Evolutionary conservation across 1,284 basidiomycete genomes (phyloP), one percentile per base, ranked within the genome.

Genomic region (Cutaneotrichosporon cutaneum): DNA sequence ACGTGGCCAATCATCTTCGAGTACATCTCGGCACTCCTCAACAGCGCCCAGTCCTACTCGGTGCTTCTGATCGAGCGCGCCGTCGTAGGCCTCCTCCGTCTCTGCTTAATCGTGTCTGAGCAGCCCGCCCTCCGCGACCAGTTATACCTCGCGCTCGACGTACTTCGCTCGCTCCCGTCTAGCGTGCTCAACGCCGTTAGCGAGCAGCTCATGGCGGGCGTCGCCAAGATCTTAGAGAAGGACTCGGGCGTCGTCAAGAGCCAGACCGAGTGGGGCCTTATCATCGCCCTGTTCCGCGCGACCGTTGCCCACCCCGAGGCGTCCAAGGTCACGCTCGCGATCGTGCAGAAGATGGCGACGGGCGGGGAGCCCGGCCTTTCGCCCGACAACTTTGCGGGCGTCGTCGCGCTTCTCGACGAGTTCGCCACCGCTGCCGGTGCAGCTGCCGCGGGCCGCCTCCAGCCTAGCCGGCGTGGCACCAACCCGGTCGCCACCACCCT

Each of bases 1-100:
- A 85, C 91, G 51, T 98, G 94, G 93, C 90, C 92, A 0, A 86
- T 93, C 68, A 86, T 94, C 7, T 94, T 96, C 72, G 93, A 96
- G 72, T 92, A 96, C 75, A 81, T 98, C 33, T 90, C 90, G 0
- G 84, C 88, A 1, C 80, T 99, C 27, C 82, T 99, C 21, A 86
- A 87, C 7, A 83, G 88, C 1, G 86, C 95, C 0, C 83, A 84
- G 26, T 87, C 88, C 61, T 94, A 94, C 75, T 94, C 92, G 72
- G 86, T 92, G 18, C 82, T 98, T 54, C 85, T 97, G 52, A 90
- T 97, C 45, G 96, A 99, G 76, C 86, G 96, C n/a, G 94, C 94
- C 1, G 90, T 97, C 1, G 92, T 94, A n/a, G 89, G 89, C 26
- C 82, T 97, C 24, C 80, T 96, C 56, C 85, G 90, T 33, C 81